Base-by-base conservation (phyloP, 1,284 basidiomycete species). In the Microbotryum violaceum region DNA sequence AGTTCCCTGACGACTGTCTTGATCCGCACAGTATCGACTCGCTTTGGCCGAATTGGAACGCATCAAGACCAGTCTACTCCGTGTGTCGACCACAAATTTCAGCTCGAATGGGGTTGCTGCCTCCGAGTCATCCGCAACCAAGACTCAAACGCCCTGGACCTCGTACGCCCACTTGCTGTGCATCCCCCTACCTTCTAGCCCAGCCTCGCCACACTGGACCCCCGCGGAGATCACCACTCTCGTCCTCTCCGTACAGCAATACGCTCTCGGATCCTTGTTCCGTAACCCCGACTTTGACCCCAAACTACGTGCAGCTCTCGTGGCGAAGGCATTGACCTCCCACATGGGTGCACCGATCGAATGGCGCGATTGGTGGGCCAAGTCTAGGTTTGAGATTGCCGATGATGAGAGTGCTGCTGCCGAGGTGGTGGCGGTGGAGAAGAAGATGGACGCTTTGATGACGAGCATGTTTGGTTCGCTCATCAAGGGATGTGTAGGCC, bases 231-330 rank as follows among this genome's bases (percentile, higher is more conserved):
- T 64, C n/a, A 49, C 55, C 23, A 58, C 67, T 9, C 62, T 68
- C 60, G 67, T 66, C 33, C 45, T 64, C 5, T 56, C 62, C 3
- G 6, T 61, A 0, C 67, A 66, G 54, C 67, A 68, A 27, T 64
- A 62, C 53, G 46, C 61, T 44, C 54, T 66, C 60, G 56, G 37
- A 18, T 54, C 49, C 46, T 25, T 66, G n/a, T 68, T 68, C 47
- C 57, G 60, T 7, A 45, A 49, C 3, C 7, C 49, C 5, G 47
- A 42, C 6, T 8, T 54, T 14, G 37, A 42, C 16, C 37, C 37
- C 37, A 42, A 42, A 18, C 37, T 42, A 42, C 37, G 37, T 18
- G 37, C 37, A 42, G 3, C 37, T 12, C 37, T 42, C 37, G 37
- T 42, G 16, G 37, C 37, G 5, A 42, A 42, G 14, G 37, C 3